Evolutionary conservation across 805 yeast genomes (phyloP), one percentile per base, ranked within the genome.

Genomic region (Pachysolen tannophilus): DNA sequence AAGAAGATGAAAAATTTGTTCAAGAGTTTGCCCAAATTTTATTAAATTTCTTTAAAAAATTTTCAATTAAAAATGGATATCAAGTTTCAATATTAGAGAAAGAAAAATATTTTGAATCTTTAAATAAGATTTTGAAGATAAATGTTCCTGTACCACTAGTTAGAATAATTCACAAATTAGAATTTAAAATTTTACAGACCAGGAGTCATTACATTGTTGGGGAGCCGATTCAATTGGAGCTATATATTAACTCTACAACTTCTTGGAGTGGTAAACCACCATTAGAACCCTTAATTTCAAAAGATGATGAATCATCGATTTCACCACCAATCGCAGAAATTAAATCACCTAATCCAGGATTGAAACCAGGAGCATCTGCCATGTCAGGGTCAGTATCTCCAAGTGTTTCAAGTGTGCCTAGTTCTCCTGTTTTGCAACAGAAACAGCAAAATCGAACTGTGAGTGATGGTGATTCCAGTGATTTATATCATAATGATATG

Each of bases 71-170:
- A 4, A 13, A 33, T 8, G 36, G 36, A 5, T 33, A 27, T 32
- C 20, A 21, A 21, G 16, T 7, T n/a, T n/a, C n/a, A n/a, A n/a
- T n/a, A n/a, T n/a, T n/a, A n/a, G n/a, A n/a, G 11, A 8, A 14
- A n/a, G 17, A 24, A 7, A 5, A 9, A 2, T 19, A 34, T 9
- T 34, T 29, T 21, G 11, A 20, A 1, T 11, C 16, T 9, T 14
- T 36, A 15, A 16, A 21, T 8, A 31, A 32, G 19, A 26, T 11
- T 11, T 40, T 60, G 8, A 30, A 45, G 20, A 75, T 83, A 33
- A 61, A 68, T 3, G 90, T 82, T 5, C 69, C 79, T 0, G 60
- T 81, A 15, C 90, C 92, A 0, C 53, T 62, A 3, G 66, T 77
- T 7, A 71, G 76, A 42, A 65, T 74, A 14, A 65, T 82, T 15